Evolutionary conservation across 2,329 filamentous ascomycete species (phyloP), one percentile per base, ranked within the genome.

Genomic region (Pochonia chlamydosporia): DNA sequence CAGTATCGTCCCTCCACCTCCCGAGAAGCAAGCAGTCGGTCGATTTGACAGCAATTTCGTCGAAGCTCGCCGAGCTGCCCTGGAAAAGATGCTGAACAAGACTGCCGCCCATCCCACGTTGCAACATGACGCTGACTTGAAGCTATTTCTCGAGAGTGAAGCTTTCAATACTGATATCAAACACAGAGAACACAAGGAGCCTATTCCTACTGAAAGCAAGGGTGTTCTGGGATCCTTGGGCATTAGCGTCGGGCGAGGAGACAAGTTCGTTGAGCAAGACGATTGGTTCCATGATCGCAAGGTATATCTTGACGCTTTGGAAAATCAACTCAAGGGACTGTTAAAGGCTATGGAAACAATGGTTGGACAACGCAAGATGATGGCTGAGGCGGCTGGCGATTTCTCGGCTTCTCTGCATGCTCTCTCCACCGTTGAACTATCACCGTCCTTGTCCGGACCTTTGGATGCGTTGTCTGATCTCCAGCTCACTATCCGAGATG

Each of bases 271-370:
- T 33, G 93, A 99, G 68, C 93, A 97, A 63, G 93, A 99, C 64
- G 93, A 99, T 70, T 99, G 92, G 93, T 99, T 99, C 70, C 92
- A 99, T 59, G 93, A 99, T 56, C 89, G 93, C 52, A 89, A 85
- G 59, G 81, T 97, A 47, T 99, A 99, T 62, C 79, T 99, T 10
- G 93, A 99, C 64, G 91, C 91, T 4, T 77, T 97, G 31, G 91
- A 97, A 62, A 90, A 82, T 57, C 92, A 97, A 65, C 77, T 96
- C 51, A 95, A 91, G 64, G 85, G 87, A 9, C 74, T 97, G 14
- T 77, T 96, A 59, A 97, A 96, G 69, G 87, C 91, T 16, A 95
- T 96, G 69, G 93, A 99, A 60, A 87, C 83, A 5, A 95, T 99
- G 64, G 88, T 99, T 2, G 78, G 78, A 30, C 93, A 99, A 68